phyloP scores from a whole-genome alignment of 495 filamentous ascomycete genomes.

The Aspergillus leporis region DNA sequence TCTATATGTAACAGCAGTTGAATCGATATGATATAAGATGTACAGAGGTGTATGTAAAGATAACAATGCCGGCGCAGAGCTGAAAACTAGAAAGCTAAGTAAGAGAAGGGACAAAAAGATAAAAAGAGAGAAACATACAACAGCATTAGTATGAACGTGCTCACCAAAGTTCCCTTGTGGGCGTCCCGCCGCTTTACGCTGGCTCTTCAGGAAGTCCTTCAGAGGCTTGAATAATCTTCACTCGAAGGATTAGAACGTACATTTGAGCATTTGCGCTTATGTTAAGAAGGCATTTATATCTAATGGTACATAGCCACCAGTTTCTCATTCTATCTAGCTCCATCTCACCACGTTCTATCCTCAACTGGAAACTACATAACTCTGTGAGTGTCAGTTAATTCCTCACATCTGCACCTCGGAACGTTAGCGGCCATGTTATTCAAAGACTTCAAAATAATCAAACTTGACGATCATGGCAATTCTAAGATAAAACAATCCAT shows the following conservation, averaged over 20 bases:
- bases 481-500: neutral
- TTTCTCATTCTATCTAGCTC: neutral
- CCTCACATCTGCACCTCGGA: neutral
- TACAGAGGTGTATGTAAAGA: no score
- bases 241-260: neutral
- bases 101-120: no score
- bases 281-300: conserved; percentile 18
- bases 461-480: neutral
- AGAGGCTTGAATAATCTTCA: neutral
- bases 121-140: neutral
- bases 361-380: neutral
- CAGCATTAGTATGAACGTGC: neutral
- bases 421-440: neutral
- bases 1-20: no score
- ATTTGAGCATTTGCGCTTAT: neutral
- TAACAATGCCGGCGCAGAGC: no score
- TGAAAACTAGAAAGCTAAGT: no score
- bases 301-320: conserved; percentile 10
- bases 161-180: neutral
- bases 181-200: neutral
- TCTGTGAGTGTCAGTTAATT: neutral
- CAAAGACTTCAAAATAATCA: neutral
- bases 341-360: neutral
- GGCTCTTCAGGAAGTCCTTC: neutral
- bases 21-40: no score